Conservation (phyloP, 768 basidiomycete species). For the Stropharia rugosoannulata region DNA sequence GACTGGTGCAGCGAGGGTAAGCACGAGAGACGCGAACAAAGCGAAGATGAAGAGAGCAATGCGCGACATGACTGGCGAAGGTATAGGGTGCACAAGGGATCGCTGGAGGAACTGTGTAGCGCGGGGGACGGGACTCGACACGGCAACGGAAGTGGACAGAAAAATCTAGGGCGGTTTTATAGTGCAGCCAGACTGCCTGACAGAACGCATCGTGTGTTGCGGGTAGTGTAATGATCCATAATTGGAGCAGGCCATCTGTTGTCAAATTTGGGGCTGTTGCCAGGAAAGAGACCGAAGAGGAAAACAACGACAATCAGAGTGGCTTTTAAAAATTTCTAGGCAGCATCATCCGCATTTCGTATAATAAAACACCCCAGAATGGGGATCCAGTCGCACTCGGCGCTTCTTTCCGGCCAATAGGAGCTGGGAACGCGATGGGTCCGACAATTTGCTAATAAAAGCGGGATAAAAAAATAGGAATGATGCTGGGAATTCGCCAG, state of each 20-base stretch:
- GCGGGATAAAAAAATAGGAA: constrained; percentile 5
- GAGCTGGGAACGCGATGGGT: neutral
- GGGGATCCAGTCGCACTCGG: neutral
- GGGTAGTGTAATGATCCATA: constrained; percentile 11
- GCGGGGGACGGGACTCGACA: too few relatives aligned
- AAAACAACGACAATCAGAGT: neutral
- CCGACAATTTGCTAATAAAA: neutral
- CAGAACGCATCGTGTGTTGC: constrained; percentile 21
- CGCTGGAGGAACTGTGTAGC: too few relatives aligned
- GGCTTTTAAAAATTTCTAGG: neutral
- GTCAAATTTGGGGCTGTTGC: constrained; percentile 10
- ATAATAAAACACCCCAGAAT: neutral
- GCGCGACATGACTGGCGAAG: constrained; percentile 34
- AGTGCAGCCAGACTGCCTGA: constrained; percentile 12
- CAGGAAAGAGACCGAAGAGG: constrained; percentile 6
- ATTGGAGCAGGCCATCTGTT: constrained; percentile 8
- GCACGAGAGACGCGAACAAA: constrained; percentile 41
- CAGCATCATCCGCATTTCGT: neutral
- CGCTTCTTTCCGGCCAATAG: neutral
- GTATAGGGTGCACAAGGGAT: neutral
- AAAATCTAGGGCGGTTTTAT: constrained; percentile 20
- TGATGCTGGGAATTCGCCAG: constrained; percentile 6
- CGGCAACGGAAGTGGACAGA: constrained; percentile 6
- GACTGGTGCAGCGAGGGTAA: constrained; percentile 46
- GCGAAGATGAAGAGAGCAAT: constrained; percentile 32